Evolutionary conservation across 345 rosid genomes (phyloP), one percentile per base, ranked within the genome.

Genomic region (Citrus reticulata): DNA sequence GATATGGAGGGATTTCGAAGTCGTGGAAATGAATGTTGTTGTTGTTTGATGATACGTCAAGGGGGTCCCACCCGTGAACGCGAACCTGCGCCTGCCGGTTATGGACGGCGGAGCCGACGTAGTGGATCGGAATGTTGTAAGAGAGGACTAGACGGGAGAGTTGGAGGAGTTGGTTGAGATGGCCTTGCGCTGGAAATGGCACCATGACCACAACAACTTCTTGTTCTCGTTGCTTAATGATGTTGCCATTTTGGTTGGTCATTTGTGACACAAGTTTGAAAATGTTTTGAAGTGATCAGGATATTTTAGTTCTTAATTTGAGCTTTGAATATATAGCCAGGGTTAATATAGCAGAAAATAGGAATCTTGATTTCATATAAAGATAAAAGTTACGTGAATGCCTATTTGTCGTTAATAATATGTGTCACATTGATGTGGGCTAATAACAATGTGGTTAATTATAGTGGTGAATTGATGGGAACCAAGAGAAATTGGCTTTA

Each of bases 181-280:
- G 92, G 75, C 90, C 92, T 59, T 89, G 90, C 8, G 87, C 87
- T 13, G 90, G 92, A n/a, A 87, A 81, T 16, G 92, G 92, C n/a
- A 89, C 85, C 83, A 89, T 81, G 2, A 88, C 85, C 19, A 83
- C 86, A 7, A 74, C 79, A 34, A 83, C 85, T 27, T 83, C 61
- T 37, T 66, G 60, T 60, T 68, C 85, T n/a, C 79, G 66, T 70
- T 68, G 37, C 25, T 42, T 22, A 20, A 60, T 29, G 17, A 22
- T 22, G 6, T 4, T 58, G 14, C n/a, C 11, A 62, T 27, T 39
- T 34, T 42, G 74, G 49, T 72, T 27, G 20, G 42, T 46, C 78
- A 63, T 75, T 63, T 62, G 1, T 46, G 40, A n/a, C 39, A 7
- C 2, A 7, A 22, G 14, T 54, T 10, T 9, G 60, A n/a, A 16